These are phyloP conservation scores for Fusarium sp. DNA, from an alignment of 2,329 filamentous ascomycete species.

Conservation along the genomic window DNA sequence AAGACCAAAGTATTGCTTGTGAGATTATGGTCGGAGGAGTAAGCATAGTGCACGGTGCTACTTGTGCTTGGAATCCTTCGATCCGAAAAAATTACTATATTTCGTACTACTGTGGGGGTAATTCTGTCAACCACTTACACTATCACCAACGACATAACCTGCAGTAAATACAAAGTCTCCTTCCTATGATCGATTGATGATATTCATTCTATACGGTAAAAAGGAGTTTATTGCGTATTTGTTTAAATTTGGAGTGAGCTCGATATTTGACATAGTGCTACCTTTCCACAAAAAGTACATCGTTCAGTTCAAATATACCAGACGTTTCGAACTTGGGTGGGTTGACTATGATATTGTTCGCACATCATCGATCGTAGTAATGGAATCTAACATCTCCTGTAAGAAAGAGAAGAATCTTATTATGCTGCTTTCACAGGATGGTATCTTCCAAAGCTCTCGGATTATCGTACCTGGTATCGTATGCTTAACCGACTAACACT, in stretches of 20 bases:
- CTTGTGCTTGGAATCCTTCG: background rate
- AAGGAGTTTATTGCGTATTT: background rate
- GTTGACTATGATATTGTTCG: background rate
- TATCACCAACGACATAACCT: background rate
- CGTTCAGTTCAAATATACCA: too few species aligned
- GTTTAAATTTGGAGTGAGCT: background rate
- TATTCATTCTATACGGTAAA: background rate
- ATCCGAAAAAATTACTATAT: background rate
- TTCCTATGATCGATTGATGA: background rate
- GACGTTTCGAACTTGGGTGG: background rate
- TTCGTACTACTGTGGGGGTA: background rate
- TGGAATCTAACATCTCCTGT: background rate
- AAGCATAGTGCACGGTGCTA: background rate
- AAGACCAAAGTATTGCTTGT: background rate
- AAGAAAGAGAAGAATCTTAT: background rate
- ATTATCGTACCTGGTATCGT: background rate
- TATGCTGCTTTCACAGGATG: fast-evolving
- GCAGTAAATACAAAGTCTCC: background rate
- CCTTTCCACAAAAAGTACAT: too few species aligned
- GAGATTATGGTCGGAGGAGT: background rate
- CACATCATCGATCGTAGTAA: background rate
- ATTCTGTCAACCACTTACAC: background rate
- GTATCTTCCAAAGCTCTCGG: too few species aligned
- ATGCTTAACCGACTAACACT: background rate
- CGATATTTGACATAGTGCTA: too few species aligned